Base-by-base conservation (phyloP, 805 yeast species). In the Jamesozyma piceae region DNA sequence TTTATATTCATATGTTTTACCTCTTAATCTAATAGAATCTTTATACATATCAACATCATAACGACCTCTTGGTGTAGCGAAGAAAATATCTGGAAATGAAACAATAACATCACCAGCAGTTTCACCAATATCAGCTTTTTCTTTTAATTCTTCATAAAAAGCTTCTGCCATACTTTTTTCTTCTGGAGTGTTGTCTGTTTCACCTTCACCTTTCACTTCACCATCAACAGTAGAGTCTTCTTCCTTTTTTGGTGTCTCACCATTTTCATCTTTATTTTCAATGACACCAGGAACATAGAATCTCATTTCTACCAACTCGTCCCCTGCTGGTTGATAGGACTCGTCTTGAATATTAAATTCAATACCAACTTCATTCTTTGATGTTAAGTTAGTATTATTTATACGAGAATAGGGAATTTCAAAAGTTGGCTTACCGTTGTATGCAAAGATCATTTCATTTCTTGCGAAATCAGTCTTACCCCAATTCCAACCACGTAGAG, bases 401-500 rank as follows among this genome's bases (percentile, higher is more conserved):
- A 92, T 82, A 18, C 75, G 78, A 9, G 73, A 55, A 60, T 88
- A 92, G 2, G 97, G 96, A 35, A 92, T 67, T 65, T 92, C 98
- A 62, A 90, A 90, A 11, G 82, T 77, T 3, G 98, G 97, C 55
- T 84, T 81, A 52, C 87, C 87, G 57, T 84, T 84, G 19, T 89
- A 80, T 44, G 80, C 78, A 65, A 92, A 89, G 24, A 86, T 77
- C 62, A 92, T 69, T 63, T 92, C 98, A 53, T 87, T 85, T 62
- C 95, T 77, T 18, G 95, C 95, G 59, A 92, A 76, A 60, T 89
- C 95, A 14, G 90, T 73, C 49, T 82, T 79, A 42, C 99, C 99
- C 98, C 98, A 92, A 65, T 92, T 92, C 98, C 98, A 92, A 27
- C 99, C 99, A 67, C 96, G 77, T 50, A 92, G 68, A 4, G 96